A percentile compares a stretch with the other conserved stretches of the same genome.
Conservation (phyloP, 208 protist species). For the Leishmania mexicana region DNA sequence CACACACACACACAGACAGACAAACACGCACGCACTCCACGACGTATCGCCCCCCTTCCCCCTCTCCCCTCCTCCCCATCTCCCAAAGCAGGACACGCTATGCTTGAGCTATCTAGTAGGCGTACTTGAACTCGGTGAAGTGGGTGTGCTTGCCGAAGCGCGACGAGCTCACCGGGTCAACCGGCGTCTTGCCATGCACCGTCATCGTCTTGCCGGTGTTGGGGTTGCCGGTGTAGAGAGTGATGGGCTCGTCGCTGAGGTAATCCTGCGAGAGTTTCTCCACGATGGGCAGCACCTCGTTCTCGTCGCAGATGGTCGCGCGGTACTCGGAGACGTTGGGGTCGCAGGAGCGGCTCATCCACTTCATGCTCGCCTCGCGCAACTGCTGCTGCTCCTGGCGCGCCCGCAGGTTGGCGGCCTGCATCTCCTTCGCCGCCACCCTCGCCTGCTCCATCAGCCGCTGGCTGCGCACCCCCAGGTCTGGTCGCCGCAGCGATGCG, state of each 20-base stretch:
- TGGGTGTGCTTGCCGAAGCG: slow-evolving; percentile 83
- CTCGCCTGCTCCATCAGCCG: slow-evolving; percentile 62
- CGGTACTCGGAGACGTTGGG: slow-evolving; percentile 47
- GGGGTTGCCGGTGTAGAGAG: slow-evolving; percentile 87
- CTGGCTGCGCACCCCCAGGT: slow-evolving; percentile 72
- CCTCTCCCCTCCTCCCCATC: not conserved
- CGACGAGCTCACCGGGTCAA: slow-evolving; percentile 48
- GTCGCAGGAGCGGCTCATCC: slow-evolving; percentile 17
- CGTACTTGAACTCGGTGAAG: slow-evolving; percentile 85
- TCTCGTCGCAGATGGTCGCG: slow-evolving; percentile 46
- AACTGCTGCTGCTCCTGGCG: slow-evolving; percentile 16
- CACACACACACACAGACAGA: not conserved
- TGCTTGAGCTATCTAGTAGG: slow-evolving; percentile 16
- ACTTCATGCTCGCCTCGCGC: slow-evolving; percentile 13
- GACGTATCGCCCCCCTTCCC: not conserved
- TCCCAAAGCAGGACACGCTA: not conserved
- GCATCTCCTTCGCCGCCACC: slow-evolving; percentile 46
- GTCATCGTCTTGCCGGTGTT: slow-evolving; percentile 79
- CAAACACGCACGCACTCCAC: not conserved
- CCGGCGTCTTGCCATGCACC: slow-evolving; percentile 87
- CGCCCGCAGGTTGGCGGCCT: slow-evolving; percentile 26
- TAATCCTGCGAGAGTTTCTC: slow-evolving; percentile 68
- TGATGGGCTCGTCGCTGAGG: slow-evolving; percentile 81
- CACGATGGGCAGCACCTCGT: slow-evolving; percentile 60
- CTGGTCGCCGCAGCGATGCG: slow-evolving; percentile 44